Evolutionary conservation across 306 rosid genomes (phyloP), one percentile per base, ranked within the genome.

Genomic region (Castanopsis chinensis): DNA sequence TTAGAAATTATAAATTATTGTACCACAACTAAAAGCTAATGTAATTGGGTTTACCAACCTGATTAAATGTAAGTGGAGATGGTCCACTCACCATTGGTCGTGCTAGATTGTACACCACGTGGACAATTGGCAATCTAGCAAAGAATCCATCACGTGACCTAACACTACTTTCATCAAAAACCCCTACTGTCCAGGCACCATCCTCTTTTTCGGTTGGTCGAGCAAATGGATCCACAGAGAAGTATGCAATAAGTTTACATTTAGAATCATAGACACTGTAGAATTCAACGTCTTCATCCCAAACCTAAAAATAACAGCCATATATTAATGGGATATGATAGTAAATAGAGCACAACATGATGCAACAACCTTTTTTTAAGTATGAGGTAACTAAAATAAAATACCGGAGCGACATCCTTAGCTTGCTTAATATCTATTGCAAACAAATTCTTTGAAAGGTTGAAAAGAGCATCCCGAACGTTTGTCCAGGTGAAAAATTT

Each of bases 131-230:
- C 90, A 95, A 84, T 92, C 99, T 86, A 71, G 91, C 83, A 76
- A 89, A 82, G 80, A 84, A 76, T 73, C 96, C 98, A 91, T 95
- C 83, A 59, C 80, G 92, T 43, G 98, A 89, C 88, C 91, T 85
- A 30, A 90, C 93, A 82, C 89, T 89, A 79, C 99, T 95, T 69
- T 94, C 92, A 73, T 88, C 82, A 90, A 95, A 75, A 76, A 95
- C 98, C 84, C 92, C 97, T 84, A 79, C 93, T 97, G 91, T 95
- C 98, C 99, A 92, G 53, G 98, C 98, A 86, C 98, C 99, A 84
- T 89, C 92, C 72, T 69, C 89, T 89, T 95, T 95, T 83, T 95
- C 97, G n/a, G 95, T 81, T n/a, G 99, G 89, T 75, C 94, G 93
- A 65, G 96, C 83, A 79, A 92, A 95, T 53, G 99, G 99, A 86